These are phyloP conservation scores for Russula sp. DNA, from an alignment of 768 basidiomycete species.

Conservation along the genomic window DNA sequence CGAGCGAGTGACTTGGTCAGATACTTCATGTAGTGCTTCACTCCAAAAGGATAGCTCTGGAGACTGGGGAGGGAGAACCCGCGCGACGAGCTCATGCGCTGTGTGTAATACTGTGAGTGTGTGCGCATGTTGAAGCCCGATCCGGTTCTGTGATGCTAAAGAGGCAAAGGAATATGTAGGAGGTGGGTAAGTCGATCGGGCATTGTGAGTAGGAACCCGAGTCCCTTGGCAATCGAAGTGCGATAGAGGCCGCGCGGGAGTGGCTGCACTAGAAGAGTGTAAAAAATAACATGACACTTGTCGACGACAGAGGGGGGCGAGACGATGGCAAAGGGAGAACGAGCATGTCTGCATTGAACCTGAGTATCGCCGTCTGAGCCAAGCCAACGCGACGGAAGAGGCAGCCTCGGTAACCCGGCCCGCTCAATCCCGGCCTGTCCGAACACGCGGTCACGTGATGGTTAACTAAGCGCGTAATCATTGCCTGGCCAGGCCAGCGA, in stretches of 20 bases:
- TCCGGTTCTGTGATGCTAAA: background rate
- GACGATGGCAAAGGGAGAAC: background rate
- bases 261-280: background rate
- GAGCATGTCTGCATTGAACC: constrained; percentile 15
- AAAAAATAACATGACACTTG: background rate
- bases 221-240: background rate
- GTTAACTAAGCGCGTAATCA: background rate
- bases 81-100: constrained; percentile 9
- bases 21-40: constrained; percentile 5
- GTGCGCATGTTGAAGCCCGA: constrained; percentile 9
- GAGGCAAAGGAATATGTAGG: background rate
- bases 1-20: constrained; percentile 9
- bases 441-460: constrained; percentile 11
- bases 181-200: background rate
- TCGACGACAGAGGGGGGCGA: background rate
- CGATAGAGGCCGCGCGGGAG: background rate
- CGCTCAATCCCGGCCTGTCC: too few species aligned
- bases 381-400: too few species aligned
- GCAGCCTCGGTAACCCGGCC: too few species aligned
- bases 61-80: constrained; percentile 15
- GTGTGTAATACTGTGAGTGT: constrained; percentile 17
- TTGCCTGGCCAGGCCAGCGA: background rate
- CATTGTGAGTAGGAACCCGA: background rate
- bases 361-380: background rate
- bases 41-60: constrained; percentile 15